Evolutionary conservation across 495 filamentous ascomycete species (phyloP).

Genomic region (Aspergillus conjunctus): DNA sequence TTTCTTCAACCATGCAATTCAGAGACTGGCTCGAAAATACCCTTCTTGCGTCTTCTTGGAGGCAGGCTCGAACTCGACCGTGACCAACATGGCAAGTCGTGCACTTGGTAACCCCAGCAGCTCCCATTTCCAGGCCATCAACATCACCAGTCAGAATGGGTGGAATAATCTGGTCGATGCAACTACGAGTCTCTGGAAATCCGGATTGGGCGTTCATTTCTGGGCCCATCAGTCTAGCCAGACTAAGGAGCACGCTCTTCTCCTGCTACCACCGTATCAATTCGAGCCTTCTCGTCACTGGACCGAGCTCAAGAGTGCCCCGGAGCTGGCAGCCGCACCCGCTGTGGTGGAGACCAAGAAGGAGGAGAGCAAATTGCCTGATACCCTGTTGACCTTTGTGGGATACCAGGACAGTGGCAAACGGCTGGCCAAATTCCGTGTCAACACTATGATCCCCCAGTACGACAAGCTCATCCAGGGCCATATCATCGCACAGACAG

Average conservation of each 20-base stretch:
- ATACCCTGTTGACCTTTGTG: slow-evolving; percentile 38
- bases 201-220: slow-evolving; percentile 39
- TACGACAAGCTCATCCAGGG: slow-evolving; percentile 39
- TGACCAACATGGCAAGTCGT: slow-evolving; percentile 46
- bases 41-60: slow-evolving; percentile 46
- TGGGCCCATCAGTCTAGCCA: slow-evolving; percentile 48
- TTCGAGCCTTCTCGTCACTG: slow-evolving; percentile 49
- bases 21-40: slow-evolving; percentile 37
- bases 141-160: slow-evolving; percentile 35
- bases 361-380: neutral
- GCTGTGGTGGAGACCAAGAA: neutral
- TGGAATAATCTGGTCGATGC: slow-evolving; percentile 38
- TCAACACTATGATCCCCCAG: slow-evolving; percentile 44
- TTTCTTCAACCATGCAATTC: slow-evolving; percentile 49
- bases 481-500: slow-evolving; percentile 48
- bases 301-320: slow-evolving; percentile 25
- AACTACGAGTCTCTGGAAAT: slow-evolving; percentile 48
- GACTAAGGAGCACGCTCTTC: slow-evolving; percentile 29
- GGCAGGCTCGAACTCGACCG: slow-evolving; percentile 48
- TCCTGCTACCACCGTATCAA: slow-evolving; percentile 53
- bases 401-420: slow-evolving; percentile 39
- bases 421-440: slow-evolving; percentile 38
- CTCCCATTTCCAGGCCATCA: slow-evolving; percentile 42
- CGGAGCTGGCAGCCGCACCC: neutral
- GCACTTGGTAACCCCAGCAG: slow-evolving; percentile 22